These are phyloP conservation scores for Pycnococcus provasolii DNA, from an alignment of 139 green algal species.

Conservation along the genomic window DNA sequence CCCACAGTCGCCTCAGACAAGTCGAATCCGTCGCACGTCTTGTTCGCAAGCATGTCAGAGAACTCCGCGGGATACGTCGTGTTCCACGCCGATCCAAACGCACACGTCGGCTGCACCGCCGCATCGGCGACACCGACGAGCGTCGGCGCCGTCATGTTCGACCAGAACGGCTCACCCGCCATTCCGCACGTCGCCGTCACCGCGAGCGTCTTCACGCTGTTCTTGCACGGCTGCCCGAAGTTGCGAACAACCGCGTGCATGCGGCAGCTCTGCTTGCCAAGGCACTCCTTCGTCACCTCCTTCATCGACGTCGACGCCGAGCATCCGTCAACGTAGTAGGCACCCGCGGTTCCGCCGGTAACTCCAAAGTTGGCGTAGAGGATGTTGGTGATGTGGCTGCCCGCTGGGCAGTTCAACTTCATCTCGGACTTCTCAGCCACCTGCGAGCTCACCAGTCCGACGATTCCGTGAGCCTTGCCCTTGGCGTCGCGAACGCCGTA, in stretches of 20 bases:
- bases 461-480: slow-evolving; percentile 12
- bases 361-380: slow-evolving; percentile 28
- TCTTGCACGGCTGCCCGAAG: slow-evolving; percentile 26
- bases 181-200: slow-evolving; percentile 25
- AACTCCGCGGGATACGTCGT: too few species aligned
- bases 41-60: too few species aligned
- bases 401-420: slow-evolving; percentile 20
- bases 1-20: too few species aligned
- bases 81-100: too few species aligned
- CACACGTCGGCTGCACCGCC: too few species aligned
- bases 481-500: slow-evolving; percentile 16
- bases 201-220: slow-evolving; percentile 11
- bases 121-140: too few species aligned
- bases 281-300: slow-evolving; percentile 3
- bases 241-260: slow-evolving; percentile 1
- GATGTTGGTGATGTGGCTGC: slow-evolving; percentile 18
- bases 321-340: slow-evolving; percentile 21
- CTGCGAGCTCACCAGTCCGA: slow-evolving; percentile 20
- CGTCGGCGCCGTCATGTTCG: too few species aligned
- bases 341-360: slow-evolving; percentile 17
- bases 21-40: too few species aligned
- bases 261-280: slow-evolving; percentile 16
- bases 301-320: neutral
- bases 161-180: too few species aligned
- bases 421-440: slow-evolving; percentile 10